Evolutionary conservation across 2,329 filamentous ascomycete species (phyloP).

Genomic region (Acrodontium crateriforme): DNA sequence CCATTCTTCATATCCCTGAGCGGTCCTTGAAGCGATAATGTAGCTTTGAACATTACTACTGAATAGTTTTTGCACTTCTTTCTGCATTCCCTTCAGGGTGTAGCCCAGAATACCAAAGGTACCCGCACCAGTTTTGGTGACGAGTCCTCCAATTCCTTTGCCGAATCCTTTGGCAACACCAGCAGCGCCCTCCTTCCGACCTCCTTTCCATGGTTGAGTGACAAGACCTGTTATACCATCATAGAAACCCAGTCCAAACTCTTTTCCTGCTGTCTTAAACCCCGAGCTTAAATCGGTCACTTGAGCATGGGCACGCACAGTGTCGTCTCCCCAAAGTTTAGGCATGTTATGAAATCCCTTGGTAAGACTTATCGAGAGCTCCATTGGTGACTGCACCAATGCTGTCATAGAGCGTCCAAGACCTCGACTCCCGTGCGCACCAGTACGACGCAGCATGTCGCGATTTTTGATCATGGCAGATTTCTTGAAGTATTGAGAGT

Average conservation of each 20-base stretch:
- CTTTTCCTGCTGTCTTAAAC: slow-evolving; percentile 26
- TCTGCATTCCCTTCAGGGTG: slow-evolving; percentile 58
- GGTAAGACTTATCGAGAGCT: slow-evolving; percentile 46
- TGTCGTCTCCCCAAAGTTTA: slow-evolving; percentile 55
- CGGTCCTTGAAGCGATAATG: slow-evolving; percentile 57
- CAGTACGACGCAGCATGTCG: slow-evolving; percentile 30
- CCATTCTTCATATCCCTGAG: slow-evolving; percentile 56
- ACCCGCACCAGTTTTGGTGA: slow-evolving; percentile 57
- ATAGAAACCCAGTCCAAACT: slow-evolving; percentile 56
- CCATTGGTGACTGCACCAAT: slow-evolving; percentile 39
- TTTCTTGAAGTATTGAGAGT: slow-evolving; percentile 40
- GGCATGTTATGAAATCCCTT: slow-evolving; percentile 61
- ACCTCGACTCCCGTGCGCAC: slow-evolving; percentile 10
- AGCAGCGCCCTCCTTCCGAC: slow-evolving; percentile 41
- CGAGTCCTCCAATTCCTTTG: slow-evolving; percentile 58
- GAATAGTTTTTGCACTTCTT: slow-evolving; percentile 52
- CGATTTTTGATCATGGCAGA: slow-evolving; percentile 39
- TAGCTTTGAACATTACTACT: slow-evolving; percentile 58
- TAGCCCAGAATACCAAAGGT: slow-evolving; percentile 48
- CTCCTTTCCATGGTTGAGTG: slow-evolving; percentile 52
- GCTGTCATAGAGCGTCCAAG: slow-evolving; percentile 10
- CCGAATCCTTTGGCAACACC: slow-evolving; percentile 62
- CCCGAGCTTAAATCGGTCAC: slow-evolving; percentile 54
- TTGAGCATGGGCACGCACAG: slow-evolving; percentile 48
- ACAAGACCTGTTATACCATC: slow-evolving; percentile 61